These are phyloP conservation scores for Angophora floribunda DNA, from an alignment of 345 rosid genomes.

Conservation along the genomic window DNA sequence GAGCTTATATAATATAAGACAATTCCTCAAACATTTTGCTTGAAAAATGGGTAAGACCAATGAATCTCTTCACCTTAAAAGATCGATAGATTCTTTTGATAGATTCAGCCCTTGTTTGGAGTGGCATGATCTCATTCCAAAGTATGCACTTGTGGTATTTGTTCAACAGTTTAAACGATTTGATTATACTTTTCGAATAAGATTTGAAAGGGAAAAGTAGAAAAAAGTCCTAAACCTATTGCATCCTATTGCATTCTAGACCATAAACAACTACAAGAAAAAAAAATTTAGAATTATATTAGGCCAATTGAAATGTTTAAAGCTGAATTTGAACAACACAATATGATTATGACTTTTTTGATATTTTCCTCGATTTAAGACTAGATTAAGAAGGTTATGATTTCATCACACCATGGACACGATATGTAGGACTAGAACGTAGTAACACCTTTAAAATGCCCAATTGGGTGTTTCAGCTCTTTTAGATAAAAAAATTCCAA, in stretches of 20 bases:
- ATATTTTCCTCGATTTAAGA: neutral
- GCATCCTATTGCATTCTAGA: neutral
- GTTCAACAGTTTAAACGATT: neutral
- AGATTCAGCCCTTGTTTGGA: neutral
- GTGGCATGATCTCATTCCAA: neutral
- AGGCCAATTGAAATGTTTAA: too few relatives aligned
- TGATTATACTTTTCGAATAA: neutral
- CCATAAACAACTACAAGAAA: neutral
- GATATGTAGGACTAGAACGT: neutral
- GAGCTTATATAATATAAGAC: neutral
- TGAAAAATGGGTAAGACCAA: neutral
- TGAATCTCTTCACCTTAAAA: neutral
- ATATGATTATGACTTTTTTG: neutral
- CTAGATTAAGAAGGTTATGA: neutral
- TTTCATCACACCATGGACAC: neutral
- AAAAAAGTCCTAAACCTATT: too few relatives aligned
- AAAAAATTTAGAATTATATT: neutral
- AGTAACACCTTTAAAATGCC: neutral
- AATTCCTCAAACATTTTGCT: neutral
- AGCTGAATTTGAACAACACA: too few relatives aligned
- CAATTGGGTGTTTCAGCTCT: neutral
- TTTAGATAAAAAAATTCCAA: too few relatives aligned
- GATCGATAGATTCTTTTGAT: neutral
- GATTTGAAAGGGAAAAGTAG: neutral
- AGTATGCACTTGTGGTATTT: neutral